Evolutionary conservation across 2,329 filamentous ascomycete genomes (phyloP), one percentile per base, ranked within the genome.

Genomic region (Alternaria viburni): DNA sequence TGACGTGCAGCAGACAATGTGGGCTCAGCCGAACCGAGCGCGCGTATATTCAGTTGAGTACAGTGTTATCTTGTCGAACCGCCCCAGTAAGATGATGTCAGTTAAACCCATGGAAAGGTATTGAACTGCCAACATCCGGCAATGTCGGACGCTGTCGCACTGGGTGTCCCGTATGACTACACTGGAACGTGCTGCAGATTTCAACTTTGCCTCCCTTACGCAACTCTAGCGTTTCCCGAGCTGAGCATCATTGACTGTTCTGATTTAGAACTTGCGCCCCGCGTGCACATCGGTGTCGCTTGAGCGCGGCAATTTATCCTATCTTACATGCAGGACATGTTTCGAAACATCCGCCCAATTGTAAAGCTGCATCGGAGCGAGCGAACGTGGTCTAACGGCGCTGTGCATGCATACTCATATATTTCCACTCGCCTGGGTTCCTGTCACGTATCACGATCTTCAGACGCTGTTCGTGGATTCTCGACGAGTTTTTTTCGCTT

Each of bases 291-390:
- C 54, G 28, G 51, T 46, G 30, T 46, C 58, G 57, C 54, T 44
- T 46, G 52, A 23, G 54, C 21, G 59, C 55, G 52, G 45, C 25
- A 63, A 54, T 68, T 59, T 59, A 57, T 28, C 54, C 51, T 43
- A 64, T 67, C 67, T 67, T 47, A 69, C 70, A 30, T 65, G 66
- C 68, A 69, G 54, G 28, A 64, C 64, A 60, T 30, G 68, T 72
- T 76, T 74, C 59, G 68, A 75, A 76, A 76, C 72, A 71, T 69
- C 67, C 70, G 62, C 47, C 73, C 36, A 74, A 74, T 75, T 21
- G 66, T 9, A 62, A 36, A 3, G 15, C 19, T 15, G 15, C 15
- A 11, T 57, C 26, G 47, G 57, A 54, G 59, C 60, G 57, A 58
- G 54, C 21, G 45, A 54, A 67, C 65, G 23, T 58, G 25, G 44